phyloP scores from a whole-genome alignment of 179 eudicot species.

The Amaranthus tricolor region DNA sequence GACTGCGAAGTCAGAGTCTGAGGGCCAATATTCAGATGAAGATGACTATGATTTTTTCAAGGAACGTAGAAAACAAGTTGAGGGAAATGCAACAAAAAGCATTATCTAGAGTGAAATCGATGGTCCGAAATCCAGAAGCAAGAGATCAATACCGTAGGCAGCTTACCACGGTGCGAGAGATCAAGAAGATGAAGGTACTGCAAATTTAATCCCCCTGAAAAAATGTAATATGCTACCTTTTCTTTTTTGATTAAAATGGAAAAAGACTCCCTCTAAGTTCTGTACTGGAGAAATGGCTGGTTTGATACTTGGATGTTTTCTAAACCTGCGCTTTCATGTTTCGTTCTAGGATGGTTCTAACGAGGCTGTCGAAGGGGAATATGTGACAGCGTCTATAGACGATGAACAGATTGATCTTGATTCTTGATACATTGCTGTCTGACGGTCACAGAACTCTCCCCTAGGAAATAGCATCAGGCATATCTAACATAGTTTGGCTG shows the following conservation, averaged over 20 bases:
- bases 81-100: slow-evolving; percentile 71
- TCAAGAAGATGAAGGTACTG: slow-evolving; percentile 61
- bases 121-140: slow-evolving; percentile 86
- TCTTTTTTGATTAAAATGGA: neutral
- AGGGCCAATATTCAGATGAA: slow-evolving; percentile 41
- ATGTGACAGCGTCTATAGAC: slow-evolving; percentile 36
- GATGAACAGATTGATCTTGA: slow-evolving; percentile 49
- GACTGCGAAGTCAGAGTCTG: slow-evolving; percentile 32
- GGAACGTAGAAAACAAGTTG: slow-evolving; percentile 77
- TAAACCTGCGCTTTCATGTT: neutral
- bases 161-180: slow-evolving; percentile 66
- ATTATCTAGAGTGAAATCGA: slow-evolving; percentile 79
- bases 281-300: neutral
- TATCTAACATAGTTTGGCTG: neutral
- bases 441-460: slow-evolving; percentile 33
- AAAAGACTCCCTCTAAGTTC: neutral
- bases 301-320: neutral
- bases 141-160: slow-evolving; percentile 82
- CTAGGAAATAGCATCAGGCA: neutral
- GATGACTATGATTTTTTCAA: slow-evolving; percentile 83
- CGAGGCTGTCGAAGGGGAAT: slow-evolving; percentile 29
- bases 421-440: slow-evolving; percentile 42
- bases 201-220: neutral
- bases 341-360: slow-evolving; percentile 36
- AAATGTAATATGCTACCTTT: no score